A percentile compares a stretch with the other conserved stretches of the same genome.
Evolutionary conservation across 805 yeast species (phyloP).

Genomic region (Danielozyma ontarioensis): DNA sequence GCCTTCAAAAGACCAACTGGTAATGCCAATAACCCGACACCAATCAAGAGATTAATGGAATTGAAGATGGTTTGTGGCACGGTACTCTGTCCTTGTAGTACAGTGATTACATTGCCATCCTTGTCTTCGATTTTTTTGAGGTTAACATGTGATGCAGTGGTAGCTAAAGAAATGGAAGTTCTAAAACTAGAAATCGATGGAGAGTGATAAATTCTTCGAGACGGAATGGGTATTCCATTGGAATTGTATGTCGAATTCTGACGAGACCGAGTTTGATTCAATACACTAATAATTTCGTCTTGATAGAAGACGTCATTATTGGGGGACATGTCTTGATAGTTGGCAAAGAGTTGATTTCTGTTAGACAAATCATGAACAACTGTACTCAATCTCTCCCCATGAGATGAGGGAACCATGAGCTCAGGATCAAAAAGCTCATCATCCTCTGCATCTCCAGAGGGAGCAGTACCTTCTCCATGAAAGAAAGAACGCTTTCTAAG

Average conservation of each 20-base stretch:
- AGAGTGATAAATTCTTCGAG: constrained; percentile 28
- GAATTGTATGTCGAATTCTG: constrained; percentile 16
- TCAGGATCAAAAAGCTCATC: constrained; percentile 69
- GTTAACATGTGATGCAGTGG: constrained; percentile 47
- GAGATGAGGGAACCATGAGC: constrained; percentile 57
- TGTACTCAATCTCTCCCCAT: constrained; percentile 61
- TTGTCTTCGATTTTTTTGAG: constrained; percentile 62
- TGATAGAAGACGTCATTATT: constrained; percentile 35
- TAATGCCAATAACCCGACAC: constrained; percentile 62
- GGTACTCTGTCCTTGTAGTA: constrained; percentile 76
- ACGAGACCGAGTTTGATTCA: constrained; percentile 22
- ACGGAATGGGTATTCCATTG: constrained; percentile 16
- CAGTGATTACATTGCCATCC: constrained; percentile 66
- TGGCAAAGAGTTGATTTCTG: constrained; percentile 17
- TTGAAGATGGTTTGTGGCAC: constrained; percentile 68
- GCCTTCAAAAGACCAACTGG: constrained; percentile 62
- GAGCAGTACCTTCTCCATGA: constrained; percentile 5
- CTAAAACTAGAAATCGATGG: constrained; percentile 42
- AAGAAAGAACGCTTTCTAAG: constrained; percentile 62
- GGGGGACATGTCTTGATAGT: constrained; percentile 7
- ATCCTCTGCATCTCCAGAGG: constrained; percentile 21
- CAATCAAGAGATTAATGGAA: constrained; percentile 60
- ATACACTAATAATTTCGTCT: constrained; percentile 28
- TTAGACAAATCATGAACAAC: constrained; percentile 40
- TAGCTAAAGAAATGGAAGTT: constrained; percentile 26